Evolutionary conservation across 345 rosid species (phyloP), one percentile per base, ranked within the genome.

Genomic region (Gossypium sturtianum): DNA sequence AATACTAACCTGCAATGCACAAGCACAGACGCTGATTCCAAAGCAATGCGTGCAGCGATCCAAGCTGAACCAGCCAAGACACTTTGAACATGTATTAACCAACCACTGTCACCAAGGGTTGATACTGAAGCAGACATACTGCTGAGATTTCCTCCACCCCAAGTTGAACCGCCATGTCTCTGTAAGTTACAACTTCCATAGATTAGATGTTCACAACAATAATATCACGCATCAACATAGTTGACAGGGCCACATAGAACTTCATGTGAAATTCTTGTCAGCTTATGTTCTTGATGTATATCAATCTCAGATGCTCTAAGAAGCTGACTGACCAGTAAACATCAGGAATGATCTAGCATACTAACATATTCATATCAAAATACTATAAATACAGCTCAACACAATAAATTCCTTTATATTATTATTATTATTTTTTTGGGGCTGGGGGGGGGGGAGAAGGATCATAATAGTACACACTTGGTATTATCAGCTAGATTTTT

Each of bases 51-150:
- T 65, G 97, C 99, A 76, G 94, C 97, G 75, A 95, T 95, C 98
- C 99, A 95, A 74, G 97, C 97, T 63, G 93, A 90, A 79, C 99
- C 99, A 84, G 99, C 98, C 86, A 95, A 86, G 77, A 95, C 84
- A 82, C 87, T 91, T 82, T 95, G 99, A 62, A 95, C 88, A 84
- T 95, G 99, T 81, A 85, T 91, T 81, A 95, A 84, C 99, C 99
- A 95, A 82, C 97, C 97, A 85, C 93, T 91, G 59, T 95, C 98
- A 74, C 99, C 99, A n/a, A 93, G 93, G 65, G 97, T 87, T 62
- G 99, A 89, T 67, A 95, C 99, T 77, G 99, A 95, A 75, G 99
- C 99, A 79, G 99, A 95, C 99, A 95, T 95, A 83, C 98, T 95
- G 80, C 98, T 95, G 68, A 95, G 97, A 83, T 95, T 88, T 73